These are phyloP conservation scores for Aurifilum marmelostoma DNA, from an alignment of 2,329 filamentous ascomycete species.

Conservation along the genomic window DNA sequence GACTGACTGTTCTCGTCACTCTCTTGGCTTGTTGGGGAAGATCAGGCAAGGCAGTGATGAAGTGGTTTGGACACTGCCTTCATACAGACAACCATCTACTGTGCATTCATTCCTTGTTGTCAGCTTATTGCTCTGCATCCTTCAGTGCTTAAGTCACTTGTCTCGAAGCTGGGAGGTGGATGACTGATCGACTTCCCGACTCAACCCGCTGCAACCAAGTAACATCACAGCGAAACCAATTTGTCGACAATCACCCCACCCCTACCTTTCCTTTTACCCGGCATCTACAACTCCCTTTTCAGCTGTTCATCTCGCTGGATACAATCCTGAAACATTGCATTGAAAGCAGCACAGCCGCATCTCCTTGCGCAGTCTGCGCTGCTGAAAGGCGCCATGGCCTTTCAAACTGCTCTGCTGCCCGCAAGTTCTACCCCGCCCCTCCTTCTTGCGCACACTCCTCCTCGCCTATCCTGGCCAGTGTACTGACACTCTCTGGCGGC, in stretches of 20 bases:
- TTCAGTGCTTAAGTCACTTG: neutral
- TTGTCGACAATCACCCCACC: conserved; percentile 6
- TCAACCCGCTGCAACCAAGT: conserved; percentile 8
- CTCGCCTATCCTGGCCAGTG: neutral
- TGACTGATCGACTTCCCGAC: conserved; percentile 18
- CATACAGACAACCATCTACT: neutral
- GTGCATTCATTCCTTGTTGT: neutral
- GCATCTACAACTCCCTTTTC: neutral
- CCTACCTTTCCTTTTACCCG: neutral
- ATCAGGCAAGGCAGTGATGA: conserved; percentile 13
- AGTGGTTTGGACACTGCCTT: neutral
- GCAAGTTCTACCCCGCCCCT: conserved; percentile 15
- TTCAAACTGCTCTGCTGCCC: conserved; percentile 29
- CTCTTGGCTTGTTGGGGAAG: conserved; percentile 16
- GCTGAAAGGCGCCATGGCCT: conserved; percentile 27
- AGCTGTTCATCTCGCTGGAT: neutral
- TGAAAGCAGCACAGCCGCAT: conserved; percentile 7
- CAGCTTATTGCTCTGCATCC: neutral
- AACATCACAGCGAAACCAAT: conserved; percentile 4
- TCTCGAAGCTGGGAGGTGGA: neutral
- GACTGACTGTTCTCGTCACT: neutral
- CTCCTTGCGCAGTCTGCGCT: conserved; percentile 25
- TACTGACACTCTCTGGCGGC: neutral
- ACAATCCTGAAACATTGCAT: neutral
- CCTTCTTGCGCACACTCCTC: neutral